These are phyloP conservation scores for Aspergillus vadensis DNA, from an alignment of 2,329 filamentous ascomycete genomes.

Conservation along the genomic window DNA sequence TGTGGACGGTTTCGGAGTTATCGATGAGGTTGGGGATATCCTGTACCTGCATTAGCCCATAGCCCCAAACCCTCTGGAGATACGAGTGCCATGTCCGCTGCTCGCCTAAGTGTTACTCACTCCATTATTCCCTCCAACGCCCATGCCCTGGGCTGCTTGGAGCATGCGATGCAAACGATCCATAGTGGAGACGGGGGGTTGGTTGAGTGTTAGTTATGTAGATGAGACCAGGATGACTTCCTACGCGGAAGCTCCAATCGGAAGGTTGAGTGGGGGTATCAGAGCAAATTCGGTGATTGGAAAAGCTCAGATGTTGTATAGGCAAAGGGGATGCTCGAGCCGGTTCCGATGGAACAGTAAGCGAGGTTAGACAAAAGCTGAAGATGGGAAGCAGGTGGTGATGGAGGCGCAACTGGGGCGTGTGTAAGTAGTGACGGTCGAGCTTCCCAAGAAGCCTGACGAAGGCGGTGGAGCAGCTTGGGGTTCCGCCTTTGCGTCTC, in stretches of 20 bases:
- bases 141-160: constrained; percentile 67
- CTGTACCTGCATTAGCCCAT: constrained; percentile 48
- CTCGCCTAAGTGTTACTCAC: constrained; percentile 32
- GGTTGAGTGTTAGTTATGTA: constrained; percentile 19
- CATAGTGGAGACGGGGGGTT: constrained; percentile 58
- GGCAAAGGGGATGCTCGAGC: neutral
- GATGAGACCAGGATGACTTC: constrained; percentile 30
- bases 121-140: constrained; percentile 45
- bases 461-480: constrained; percentile 36
- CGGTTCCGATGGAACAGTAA: neutral
- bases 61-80: neutral
- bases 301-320: neutral
- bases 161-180: constrained; percentile 91
- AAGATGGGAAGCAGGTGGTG: constrained; percentile 5
- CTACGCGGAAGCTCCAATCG: constrained; percentile 32
- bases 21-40: constrained; percentile 92
- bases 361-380: neutral
- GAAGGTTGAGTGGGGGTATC: constrained; percentile 7
- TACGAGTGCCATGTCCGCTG: neutral
- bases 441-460: constrained; percentile 31
- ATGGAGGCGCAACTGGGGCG: constrained; percentile 13
- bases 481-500: constrained; percentile 26
- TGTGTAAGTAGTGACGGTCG: constrained; percentile 14
- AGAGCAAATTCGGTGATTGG: neutral
- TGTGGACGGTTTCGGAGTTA: constrained; percentile 99